These are phyloP conservation scores for Conticribra weissflogii DNA, from an alignment of 108 stramenopile genomes.

Conservation along the genomic window DNA sequence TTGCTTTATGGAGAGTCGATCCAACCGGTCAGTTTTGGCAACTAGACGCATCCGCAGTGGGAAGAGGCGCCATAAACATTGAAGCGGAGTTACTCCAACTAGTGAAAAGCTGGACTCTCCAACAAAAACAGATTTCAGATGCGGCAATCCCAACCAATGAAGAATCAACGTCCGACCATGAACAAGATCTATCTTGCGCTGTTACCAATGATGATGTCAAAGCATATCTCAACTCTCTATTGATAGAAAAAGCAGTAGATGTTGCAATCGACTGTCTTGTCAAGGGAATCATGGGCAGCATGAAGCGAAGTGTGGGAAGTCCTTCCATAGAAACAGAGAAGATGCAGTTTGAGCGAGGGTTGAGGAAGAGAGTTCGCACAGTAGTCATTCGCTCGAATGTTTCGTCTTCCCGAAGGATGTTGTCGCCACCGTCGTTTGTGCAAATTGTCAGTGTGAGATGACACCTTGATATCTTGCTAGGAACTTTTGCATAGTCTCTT, in stretches of 20 bases:
- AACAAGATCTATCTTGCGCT: neutral
- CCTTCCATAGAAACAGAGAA: no score
- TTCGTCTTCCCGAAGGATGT: no score
- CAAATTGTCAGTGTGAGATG: no score
- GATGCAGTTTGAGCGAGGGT: no score
- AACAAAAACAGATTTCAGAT: slow-evolving; percentile 1
- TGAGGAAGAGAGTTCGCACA: no score
- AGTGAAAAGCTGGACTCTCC: slow-evolving; percentile 13
- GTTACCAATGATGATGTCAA: slow-evolving; percentile 33
- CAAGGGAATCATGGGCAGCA: slow-evolving; percentile 34
- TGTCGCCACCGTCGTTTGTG: no score
- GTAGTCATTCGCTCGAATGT: no score
- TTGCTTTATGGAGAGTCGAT: slow-evolving; percentile 72
- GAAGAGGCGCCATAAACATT: slow-evolving; percentile 48
- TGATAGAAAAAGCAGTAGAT: slow-evolving; percentile 32
- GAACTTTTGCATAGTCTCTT: no score
- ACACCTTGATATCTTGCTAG: no score
- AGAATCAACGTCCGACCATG: neutral
- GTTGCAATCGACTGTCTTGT: slow-evolving; percentile 46
- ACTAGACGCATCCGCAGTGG: slow-evolving; percentile 64
- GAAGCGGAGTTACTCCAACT: slow-evolving; percentile 51
- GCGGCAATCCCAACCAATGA: neutral
- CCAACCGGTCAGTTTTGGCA: slow-evolving; percentile 88
- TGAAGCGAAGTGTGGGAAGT: slow-evolving; percentile 8
- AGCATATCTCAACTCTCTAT: slow-evolving; percentile 32